A percentile compares a stretch with the other conserved stretches of the same genome.
phyloP scores from a whole-genome alignment of 352 stramenopile species.

The Thraustotheca clavata region DNA sequence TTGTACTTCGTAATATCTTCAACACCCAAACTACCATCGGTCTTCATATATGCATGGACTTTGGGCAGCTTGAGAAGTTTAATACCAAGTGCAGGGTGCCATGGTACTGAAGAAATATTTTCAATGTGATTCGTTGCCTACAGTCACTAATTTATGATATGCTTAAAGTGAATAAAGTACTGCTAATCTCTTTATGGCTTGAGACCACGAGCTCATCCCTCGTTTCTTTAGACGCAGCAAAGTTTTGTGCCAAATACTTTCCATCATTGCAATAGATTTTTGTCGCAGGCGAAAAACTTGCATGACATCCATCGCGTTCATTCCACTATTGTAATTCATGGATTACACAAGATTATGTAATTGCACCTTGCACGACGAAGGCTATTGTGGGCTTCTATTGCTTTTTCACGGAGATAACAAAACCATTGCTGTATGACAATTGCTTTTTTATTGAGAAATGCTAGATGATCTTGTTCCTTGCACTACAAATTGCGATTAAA shows the following conservation, averaged over 20 bases:
- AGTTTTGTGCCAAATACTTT: slow-evolving; percentile 12
- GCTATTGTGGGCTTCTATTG: too few species aligned
- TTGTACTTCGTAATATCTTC: slow-evolving; percentile 51
- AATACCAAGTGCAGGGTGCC: slow-evolving; percentile 67
- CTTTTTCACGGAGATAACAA: slow-evolving; percentile 27
- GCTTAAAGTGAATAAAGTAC: not conserved
- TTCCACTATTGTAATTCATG: not conserved
- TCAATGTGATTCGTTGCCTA: not conserved
- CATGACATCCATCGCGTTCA: slow-evolving; percentile 12
- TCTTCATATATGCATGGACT: slow-evolving; percentile 27
- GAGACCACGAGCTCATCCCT: not conserved
- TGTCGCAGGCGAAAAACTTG: not conserved
- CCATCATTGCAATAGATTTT: not conserved
- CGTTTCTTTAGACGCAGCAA: not conserved
- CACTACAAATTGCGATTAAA: not conserved
- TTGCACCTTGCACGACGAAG: not conserved
- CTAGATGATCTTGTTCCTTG: slow-evolving; percentile 25
- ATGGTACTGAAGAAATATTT: slow-evolving; percentile 20
- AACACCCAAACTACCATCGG: slow-evolving; percentile 37
- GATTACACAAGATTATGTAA: not conserved
- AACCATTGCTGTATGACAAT: slow-evolving; percentile 38
- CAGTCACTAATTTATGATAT: not conserved
- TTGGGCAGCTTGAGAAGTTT: slow-evolving; percentile 44
- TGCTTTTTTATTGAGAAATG: slow-evolving; percentile 24
- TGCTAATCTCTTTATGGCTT: not conserved